A percentile compares a stretch with the other conserved stretches of the same genome.
These are phyloP conservation scores for Neonectria punicea DNA, from an alignment of 2,329 filamentous ascomycete genomes.

Conservation along the genomic window DNA sequence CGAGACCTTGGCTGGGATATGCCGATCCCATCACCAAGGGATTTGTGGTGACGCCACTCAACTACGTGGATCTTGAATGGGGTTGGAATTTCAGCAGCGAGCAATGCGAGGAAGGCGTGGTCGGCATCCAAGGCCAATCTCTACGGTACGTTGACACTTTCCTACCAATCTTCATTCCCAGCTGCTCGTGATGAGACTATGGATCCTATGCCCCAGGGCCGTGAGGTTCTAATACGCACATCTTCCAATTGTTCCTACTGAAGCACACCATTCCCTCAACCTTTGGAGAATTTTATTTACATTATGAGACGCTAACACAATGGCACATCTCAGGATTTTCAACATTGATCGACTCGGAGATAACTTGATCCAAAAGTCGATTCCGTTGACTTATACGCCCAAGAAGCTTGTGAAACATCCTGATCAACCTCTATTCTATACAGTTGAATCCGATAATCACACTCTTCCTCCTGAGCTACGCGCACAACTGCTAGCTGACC, in stretches of 20 bases:
- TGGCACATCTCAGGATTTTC: constrained; percentile 73
- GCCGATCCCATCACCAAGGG: constrained; percentile 86
- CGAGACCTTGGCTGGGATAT: constrained; percentile 95
- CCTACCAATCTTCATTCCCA: constrained; percentile 48
- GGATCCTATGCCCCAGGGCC: constrained; percentile 64
- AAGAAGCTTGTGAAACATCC: constrained; percentile 89
- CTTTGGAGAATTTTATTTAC: constrained; percentile 8
- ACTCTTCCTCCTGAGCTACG: constrained; percentile 84
- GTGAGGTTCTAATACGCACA: constrained; percentile 67
- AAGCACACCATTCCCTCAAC: constrained; percentile 53
- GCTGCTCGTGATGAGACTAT: constrained; percentile 71
- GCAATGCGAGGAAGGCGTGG: constrained; percentile 92
- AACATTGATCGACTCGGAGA: constrained; percentile 87
- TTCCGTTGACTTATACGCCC: constrained; percentile 90
- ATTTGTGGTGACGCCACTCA: constrained; percentile 92
- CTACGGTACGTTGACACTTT: constrained; percentile 71
- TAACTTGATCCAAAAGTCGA: constrained; percentile 86
- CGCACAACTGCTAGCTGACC: constrained; percentile 78
- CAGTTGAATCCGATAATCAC: constrained; percentile 93
- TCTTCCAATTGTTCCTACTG: constrained; percentile 98
- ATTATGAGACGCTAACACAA: constrained; percentile 46
- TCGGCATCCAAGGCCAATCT: constrained; percentile 90
- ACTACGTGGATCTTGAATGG: constrained; percentile 89
- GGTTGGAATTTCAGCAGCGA: constrained; percentile 97
- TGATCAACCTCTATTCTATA: constrained; percentile 89